Base-by-base conservation (phyloP, 108 stramenopile species). In the Cyclotella sp. region DNA sequence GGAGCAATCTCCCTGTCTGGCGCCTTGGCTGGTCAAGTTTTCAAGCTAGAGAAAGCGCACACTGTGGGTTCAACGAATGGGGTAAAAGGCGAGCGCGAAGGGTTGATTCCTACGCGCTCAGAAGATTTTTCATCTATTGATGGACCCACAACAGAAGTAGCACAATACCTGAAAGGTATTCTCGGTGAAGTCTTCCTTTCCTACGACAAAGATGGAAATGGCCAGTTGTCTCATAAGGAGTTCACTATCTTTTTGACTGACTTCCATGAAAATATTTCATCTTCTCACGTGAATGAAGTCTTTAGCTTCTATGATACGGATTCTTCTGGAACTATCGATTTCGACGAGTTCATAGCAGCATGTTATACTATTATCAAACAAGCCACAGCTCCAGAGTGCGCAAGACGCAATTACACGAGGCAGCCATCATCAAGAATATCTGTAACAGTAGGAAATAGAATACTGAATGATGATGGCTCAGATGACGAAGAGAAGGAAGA, bases 301-400 rank as follows among this genome's bases (percentile, higher is more conserved):
- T 83, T 95, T 43, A 44, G 40, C 12, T 69, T 85, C 39, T 89
- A 92, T 47, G 98, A 97, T 70, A 75, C 62, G 0, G 90, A 98
- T 68, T 62, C 75, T 4, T 82, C 75, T 49, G 94, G 92, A 15
- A 62, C 57, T 47, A 91, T 98, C 63, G 83, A 86, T 18, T 91
- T 88, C 60, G 87, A 94, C 42, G 98, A 98, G 83, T 98, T 98
- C 73, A 92, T 98, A 22, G 67, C 70, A 21, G 88, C 94, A 46
- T 93, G 93, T 41, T 92, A 93, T 45, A 66, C 82, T 62, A 84
- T 95, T 60, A 90, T 97, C 52, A 70, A 75, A 14, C 69, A 54
- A 43, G 60, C 21, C 45, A 66, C 30, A 21, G 43, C 14, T 12
- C 19, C 7, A 40, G 26, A 12, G 27, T 24, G 11, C 24, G 55